These are phyloP conservation scores for Platismatia glauca DNA, from an alignment of 495 filamentous ascomycete species.

Conservation along the genomic window DNA sequence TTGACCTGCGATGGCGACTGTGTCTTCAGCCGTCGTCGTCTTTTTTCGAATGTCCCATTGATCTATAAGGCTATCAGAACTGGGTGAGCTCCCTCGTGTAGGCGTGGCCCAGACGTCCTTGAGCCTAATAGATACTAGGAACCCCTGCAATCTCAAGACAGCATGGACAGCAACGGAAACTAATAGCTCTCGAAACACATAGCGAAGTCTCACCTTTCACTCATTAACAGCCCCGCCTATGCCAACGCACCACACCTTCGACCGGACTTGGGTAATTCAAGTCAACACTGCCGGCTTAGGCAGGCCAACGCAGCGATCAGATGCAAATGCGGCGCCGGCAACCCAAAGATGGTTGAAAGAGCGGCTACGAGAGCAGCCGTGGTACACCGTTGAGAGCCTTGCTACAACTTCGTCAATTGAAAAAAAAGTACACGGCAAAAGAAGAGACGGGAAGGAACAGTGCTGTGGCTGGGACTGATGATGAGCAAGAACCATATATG, in stretches of 20 bases:
- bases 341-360: background rate
- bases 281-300: background rate
- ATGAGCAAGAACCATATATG: background rate
- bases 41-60: background rate
- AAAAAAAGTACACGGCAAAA: background rate
- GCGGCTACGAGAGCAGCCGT: background rate
- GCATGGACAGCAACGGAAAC: too few species aligned
- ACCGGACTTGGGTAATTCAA: background rate
- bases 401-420: background rate
- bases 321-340: background rate
- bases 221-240: background rate
- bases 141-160: too few species aligned
- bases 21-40: background rate
- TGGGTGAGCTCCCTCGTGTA: too few species aligned
- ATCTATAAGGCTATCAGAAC: background rate
- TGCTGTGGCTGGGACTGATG: background rate
- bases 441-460: background rate
- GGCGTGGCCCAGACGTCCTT: too few species aligned
- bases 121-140: too few species aligned
- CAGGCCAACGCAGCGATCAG: background rate
- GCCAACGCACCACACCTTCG: background rate
- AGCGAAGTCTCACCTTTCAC: background rate
- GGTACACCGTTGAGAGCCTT: background rate
- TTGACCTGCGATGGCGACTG: background rate
- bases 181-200: too few species aligned